Base-by-base conservation (phyloP, 768 basidiomycete species). In the Tricholoma flavovirens region DNA sequence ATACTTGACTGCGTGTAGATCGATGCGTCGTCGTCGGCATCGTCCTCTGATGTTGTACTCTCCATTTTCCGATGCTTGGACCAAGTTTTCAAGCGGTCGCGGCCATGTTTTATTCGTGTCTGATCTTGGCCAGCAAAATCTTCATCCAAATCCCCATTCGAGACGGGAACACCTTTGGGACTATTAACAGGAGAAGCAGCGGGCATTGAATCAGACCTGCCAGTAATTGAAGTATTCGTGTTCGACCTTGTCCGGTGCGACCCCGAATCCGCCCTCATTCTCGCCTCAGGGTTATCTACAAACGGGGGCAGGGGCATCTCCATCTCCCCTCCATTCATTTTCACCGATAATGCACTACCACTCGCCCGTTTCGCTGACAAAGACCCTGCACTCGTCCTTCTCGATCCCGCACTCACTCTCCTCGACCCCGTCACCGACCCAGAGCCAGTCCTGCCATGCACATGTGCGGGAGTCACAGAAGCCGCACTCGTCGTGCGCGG, bases 1-100 rank as follows among this genome's bases (percentile, higher is more conserved):
- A 64, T 60, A 53, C 71, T 71, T 24, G 69, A 65, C 30, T 73
- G 70, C 0, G 71, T 71, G 53, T 74, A 75, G 11, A 75, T 65
- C 5, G 70, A 71, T 9, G 64, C 68, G 4, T 72, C 71, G 2
- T 72, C 73, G 36, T 72, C 74, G 19, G 54, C 55, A 3, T 33
- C 19, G 58, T 59, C 21, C 66, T 71, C 46, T 45, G 62, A 53
- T 12, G 14, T 21, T 15, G 12, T 19, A 35, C 52, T 56, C 64
- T 40, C 64, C 58, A 38, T 59, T 54, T 14, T 49, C 24, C 50
- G 51, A 26, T 56, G 15, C 15, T 51, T 40, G 21, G 35, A 15
- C n/a, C 35, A 7, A 17, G 6, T 2, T 30, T n/a, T 29, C 26
- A 9, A 1, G 29, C n/a, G 26, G 4, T 17, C 29, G n/a, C 29